A percentile compares a stretch with the other conserved stretches of the same genome.
phyloP scores from a whole-genome alignment of 2,329 filamentous ascomycete species.

The Aspergillus flavus region DNA sequence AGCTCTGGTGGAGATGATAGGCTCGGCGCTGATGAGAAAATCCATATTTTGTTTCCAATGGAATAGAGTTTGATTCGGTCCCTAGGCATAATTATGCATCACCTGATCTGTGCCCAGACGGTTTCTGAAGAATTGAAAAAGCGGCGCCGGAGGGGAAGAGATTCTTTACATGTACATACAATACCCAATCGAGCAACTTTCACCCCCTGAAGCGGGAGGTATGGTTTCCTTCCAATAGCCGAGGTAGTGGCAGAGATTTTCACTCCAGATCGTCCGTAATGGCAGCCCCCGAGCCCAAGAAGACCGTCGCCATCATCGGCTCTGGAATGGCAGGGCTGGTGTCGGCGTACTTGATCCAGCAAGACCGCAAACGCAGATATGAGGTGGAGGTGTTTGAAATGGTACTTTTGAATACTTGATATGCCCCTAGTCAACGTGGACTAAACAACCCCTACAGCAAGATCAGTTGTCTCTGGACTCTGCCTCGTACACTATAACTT shows the following conservation, averaged over 20 bases:
- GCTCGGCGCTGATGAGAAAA: not conserved
- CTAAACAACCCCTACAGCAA: constrained; percentile 34
- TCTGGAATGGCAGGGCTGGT: constrained; percentile 54
- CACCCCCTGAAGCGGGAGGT: not conserved
- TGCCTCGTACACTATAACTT: constrained; percentile 44
- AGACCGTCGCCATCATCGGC: constrained; percentile 49
- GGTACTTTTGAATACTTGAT: constrained; percentile 31
- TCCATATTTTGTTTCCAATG: not conserved
- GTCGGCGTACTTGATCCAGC: constrained; percentile 49
- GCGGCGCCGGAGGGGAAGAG: no score
- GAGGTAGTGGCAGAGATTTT: not conserved
- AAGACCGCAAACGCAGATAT: constrained; percentile 45
- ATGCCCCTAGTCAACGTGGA: not conserved
- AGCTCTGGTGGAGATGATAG: not conserved
- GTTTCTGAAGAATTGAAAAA: not conserved
- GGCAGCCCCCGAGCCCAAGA: constrained; percentile 1
- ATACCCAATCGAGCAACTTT: not conserved
- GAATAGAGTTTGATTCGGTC: not conserved
- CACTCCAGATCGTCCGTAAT: not conserved
- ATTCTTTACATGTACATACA: not conserved
- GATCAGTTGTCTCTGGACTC: constrained; percentile 49
- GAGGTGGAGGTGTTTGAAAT: constrained; percentile 50
- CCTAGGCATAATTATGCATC: not conserved
- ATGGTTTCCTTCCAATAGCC: not conserved
- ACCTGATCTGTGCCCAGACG: not conserved